Conservation (phyloP, 2,329 filamentous ascomycete species). For the Xylariaceae sp. region DNA sequence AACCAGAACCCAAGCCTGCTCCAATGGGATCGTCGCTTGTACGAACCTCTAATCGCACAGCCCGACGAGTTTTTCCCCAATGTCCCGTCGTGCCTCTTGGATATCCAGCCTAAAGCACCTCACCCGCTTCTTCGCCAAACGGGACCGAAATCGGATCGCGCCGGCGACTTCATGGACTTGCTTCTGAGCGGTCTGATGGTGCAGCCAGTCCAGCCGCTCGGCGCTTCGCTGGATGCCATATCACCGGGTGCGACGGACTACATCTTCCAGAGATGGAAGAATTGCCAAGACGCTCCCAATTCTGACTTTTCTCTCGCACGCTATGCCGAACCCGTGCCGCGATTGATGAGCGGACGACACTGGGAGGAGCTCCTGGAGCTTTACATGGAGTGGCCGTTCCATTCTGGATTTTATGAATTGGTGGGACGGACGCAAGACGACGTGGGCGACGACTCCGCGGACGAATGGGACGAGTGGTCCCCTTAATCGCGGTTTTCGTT, state of each 20-base stretch:
- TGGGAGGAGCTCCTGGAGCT: constrained; percentile 53
- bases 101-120: constrained; percentile 57
- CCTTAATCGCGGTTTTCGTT: neutral
- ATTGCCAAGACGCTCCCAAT: constrained; percentile 41
- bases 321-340: constrained; percentile 39
- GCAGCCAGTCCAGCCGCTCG: constrained; percentile 34
- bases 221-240: constrained; percentile 45
- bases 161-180: constrained; percentile 50
- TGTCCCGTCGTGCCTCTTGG: constrained; percentile 53
- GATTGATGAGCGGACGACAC: constrained; percentile 50
- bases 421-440: constrained; percentile 36
- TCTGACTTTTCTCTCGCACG: constrained; percentile 43
- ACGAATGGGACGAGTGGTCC: neutral
- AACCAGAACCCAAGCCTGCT: constrained; percentile 48
- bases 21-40: constrained; percentile 63
- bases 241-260: constrained; percentile 56
- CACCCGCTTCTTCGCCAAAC: constrained; percentile 44
- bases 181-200: constrained; percentile 41
- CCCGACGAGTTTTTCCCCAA: constrained; percentile 63
- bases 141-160: constrained; percentile 37
- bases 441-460: constrained; percentile 13
- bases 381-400: constrained; percentile 63
- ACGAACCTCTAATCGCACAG: constrained; percentile 60
- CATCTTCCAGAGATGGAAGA: constrained; percentile 44
- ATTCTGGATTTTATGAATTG: constrained; percentile 45